A percentile compares a stretch with the other conserved stretches of the same genome.
phyloP scores from a whole-genome alignment of 2,329 filamentous ascomycete genomes.

The Thielaviopsis punctulata region DNA sequence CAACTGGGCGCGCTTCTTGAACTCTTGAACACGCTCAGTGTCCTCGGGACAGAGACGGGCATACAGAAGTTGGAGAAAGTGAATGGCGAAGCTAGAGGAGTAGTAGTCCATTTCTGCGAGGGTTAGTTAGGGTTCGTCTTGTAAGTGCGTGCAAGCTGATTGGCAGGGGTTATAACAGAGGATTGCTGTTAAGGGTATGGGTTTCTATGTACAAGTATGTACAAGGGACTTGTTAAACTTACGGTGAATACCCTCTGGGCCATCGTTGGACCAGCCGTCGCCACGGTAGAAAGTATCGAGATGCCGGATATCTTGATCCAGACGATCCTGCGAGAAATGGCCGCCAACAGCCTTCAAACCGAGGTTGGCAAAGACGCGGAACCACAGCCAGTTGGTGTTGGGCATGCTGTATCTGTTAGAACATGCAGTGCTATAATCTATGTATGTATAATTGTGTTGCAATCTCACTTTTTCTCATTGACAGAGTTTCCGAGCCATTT shows the following conservation, averaged over 20 bases:
- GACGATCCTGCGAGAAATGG: constrained; percentile 48
- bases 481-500: constrained; percentile 57
- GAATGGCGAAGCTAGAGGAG: constrained; percentile 66
- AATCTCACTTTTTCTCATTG: constrained; percentile 51
- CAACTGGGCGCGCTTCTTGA: constrained; percentile 47
- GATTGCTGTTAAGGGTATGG: too few relatives aligned
- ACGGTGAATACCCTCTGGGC: constrained; percentile 58
- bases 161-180: too few relatives aligned
- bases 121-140: background rate
- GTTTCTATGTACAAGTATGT: background rate
- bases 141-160: background rate
- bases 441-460: too few relatives aligned
- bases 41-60: constrained; percentile 53
- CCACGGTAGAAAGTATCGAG: constrained; percentile 70
- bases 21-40: constrained; percentile 47
- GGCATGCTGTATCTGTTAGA: constrained; percentile 44
- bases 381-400: constrained; percentile 58
- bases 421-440: too few relatives aligned
- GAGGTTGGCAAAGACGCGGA: constrained; percentile 68
- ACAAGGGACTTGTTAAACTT: constrained; percentile 14
- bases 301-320: constrained; percentile 61
- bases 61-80: constrained; percentile 63
- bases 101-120: constrained; percentile 62
- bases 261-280: constrained; percentile 68
- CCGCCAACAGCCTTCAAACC: constrained; percentile 60